A percentile compares a stretch with the other conserved stretches of the same genome.
phyloP scores from a whole-genome alignment of 345 rosid species.

The Salix udensis region DNA sequence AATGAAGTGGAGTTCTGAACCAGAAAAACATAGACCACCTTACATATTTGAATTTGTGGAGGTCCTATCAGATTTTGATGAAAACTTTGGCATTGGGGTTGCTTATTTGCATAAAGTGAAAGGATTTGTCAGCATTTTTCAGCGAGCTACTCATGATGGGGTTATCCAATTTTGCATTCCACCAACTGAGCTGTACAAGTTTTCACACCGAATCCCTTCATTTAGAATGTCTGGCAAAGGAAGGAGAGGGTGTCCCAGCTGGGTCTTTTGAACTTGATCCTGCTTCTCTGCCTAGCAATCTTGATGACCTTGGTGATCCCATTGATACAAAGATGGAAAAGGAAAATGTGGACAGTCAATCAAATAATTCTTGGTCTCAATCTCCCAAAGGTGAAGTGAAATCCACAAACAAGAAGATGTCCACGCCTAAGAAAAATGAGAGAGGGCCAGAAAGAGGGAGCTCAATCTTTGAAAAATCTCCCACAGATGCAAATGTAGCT shows the following conservation, averaged over 20 bases:
- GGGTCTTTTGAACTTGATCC: slow-evolving; percentile 83
- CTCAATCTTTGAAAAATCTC: slow-evolving; percentile 21
- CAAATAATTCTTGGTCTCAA: slow-evolving; percentile 11
- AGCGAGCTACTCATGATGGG: slow-evolving; percentile 27
- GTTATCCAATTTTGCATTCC: slow-evolving; percentile 35
- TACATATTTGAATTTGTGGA: slow-evolving; percentile 65
- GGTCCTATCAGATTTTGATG: slow-evolving; percentile 48
- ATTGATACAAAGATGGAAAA: slow-evolving; percentile 15
- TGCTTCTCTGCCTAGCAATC: slow-evolving; percentile 50
- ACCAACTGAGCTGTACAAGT: slow-evolving; percentile 50
- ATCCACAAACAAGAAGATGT: slow-evolving; percentile 7
- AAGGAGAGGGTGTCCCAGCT: slow-evolving; percentile 64
- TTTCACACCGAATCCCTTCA: slow-evolving; percentile 75
- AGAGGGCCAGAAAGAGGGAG: slow-evolving; percentile 13
- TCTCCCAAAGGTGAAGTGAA: slow-evolving; percentile 22
- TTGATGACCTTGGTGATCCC: slow-evolving; percentile 15
- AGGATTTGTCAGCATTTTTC: slow-evolving; percentile 73
- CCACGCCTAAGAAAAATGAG: slow-evolving; percentile 26
- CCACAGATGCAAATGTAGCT: slow-evolving; percentile 16
- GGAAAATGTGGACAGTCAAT: slow-evolving; percentile 18
- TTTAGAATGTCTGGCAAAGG: slow-evolving; percentile 64
- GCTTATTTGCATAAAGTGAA: slow-evolving; percentile 62
- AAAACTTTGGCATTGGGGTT: slow-evolving; percentile 56
- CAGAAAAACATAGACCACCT: slow-evolving; percentile 41
- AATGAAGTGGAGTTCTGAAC: slow-evolving; percentile 46